Base-by-base conservation (phyloP, 2,329 filamentous ascomycete species). In the Monosporascus sp. region DNA sequence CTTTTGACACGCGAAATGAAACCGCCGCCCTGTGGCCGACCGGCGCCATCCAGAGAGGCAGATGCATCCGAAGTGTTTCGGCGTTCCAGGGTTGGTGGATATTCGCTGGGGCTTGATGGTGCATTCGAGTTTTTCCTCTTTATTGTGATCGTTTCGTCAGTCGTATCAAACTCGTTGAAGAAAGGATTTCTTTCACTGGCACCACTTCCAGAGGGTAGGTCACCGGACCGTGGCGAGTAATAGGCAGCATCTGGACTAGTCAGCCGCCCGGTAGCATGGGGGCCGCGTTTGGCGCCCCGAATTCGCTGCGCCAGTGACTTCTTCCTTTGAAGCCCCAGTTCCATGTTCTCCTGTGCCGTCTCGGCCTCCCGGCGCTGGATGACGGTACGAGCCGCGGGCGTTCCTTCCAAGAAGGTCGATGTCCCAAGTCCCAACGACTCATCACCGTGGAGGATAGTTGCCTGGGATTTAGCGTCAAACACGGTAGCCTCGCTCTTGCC, bases 251-350 rank as follows among this genome's bases (percentile, higher is more conserved):
- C 43, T n/a, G 43, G 43, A 9, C 43, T 46, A 18, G 43, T 46
- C 6, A 46, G 15, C 5, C 43, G 43, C 17, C 24, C 73, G 54
- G 78, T 80, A 24, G 83, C 80, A 48, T 84, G 82, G 8, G 80
- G 81, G n/a, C 80, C 81, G 56, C 85, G 85, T 68, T 86, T 90
- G 63, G 95, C 91, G 58, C 89, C 88, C 41, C 91, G 87, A 68
- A 99, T 88, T 52, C 92, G 89, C 68, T 97, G 91, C 3, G 91
- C 94, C 55, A 99, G 78, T 27, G 92, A 97, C 76, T 97, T 97
- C 79, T 97, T 97, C 55, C 94, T 85, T 60, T 87, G 84, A 43
- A 99, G 72, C 5, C 88, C 87, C 6, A 74, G 73, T 22, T 79
- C 71, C 51, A 74, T 66, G 27, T 66, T 60, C 53, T 81, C 79